phyloP scores from a whole-genome alignment of 2,329 filamentous ascomycete species.

The Teratosphaeria viscida region DNA sequence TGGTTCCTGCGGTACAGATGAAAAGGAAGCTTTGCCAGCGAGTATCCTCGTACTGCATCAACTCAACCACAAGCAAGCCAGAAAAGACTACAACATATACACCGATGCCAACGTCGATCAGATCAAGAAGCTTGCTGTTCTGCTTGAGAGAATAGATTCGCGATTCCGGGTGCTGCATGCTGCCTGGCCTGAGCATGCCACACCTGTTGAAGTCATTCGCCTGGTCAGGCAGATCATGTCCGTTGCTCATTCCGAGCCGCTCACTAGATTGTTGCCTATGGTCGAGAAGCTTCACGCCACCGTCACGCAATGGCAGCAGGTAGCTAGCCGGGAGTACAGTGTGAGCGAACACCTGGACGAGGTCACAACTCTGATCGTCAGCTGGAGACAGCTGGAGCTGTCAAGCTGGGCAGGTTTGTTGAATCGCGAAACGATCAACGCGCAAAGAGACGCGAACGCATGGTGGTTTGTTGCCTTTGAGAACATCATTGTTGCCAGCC shows the following conservation, averaged over 20 bases:
- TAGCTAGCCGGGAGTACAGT: conserved; percentile 71
- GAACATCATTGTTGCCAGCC: conserved; percentile 56
- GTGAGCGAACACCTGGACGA: conserved; percentile 62
- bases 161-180: conserved; percentile 61
- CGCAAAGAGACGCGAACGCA: conserved; percentile 64
- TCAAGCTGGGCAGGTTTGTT: conserved; percentile 86
- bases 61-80: not conserved
- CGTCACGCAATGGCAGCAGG: conserved; percentile 90
- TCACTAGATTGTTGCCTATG: conserved; percentile 76
- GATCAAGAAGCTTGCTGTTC: conserved; percentile 58
- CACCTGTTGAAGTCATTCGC: conserved; percentile 66
- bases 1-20: not conserved
- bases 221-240: conserved; percentile 66
- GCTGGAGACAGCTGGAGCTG: conserved; percentile 83
- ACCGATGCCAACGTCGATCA: conserved; percentile 67
- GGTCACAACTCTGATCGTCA: conserved; percentile 69
- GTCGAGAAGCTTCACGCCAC: conserved; percentile 77
- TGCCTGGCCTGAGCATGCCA: conserved; percentile 61
- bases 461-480: conserved; percentile 99
- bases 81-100: conserved; percentile 73
- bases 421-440: conserved; percentile 70
- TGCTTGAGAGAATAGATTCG: conserved; percentile 58
- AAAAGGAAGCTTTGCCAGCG: not conserved
- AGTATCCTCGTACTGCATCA: not conserved
- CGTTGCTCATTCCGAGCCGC: conserved; percentile 67